Evolutionary conservation across 495 filamentous ascomycete genomes (phyloP), one percentile per base, ranked within the genome.

Genomic region (Bathelium albidoporum): DNA sequence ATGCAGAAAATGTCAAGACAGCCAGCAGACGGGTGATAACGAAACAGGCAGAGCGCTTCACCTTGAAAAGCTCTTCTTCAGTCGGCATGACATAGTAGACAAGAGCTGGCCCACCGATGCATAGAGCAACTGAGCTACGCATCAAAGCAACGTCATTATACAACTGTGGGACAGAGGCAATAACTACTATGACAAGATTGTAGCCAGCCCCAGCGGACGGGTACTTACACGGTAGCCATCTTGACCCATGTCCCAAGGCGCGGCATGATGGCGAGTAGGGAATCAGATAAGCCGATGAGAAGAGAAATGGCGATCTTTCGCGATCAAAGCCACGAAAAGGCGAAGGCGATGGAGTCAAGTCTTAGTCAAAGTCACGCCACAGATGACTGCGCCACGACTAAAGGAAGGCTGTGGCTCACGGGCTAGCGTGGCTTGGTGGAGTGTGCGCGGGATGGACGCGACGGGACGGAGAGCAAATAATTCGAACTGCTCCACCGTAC

Each of bases 61-160:
- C 83, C 71, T 80, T 81, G 78, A 95, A 89, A 10, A 97, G 80
- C 75, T 97, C 91, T 73, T 96, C 94, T 67, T 96, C 90, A 7
- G 89, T 85, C 2, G 95, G 94, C 59, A 85, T 83, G 41, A 97
- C 78, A 66, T 83, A 95, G 71, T 82, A 79, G n/a, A 91, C 84
- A 53, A 97, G 75, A 3, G 89, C 87, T 32, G 93, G 93, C 28
- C 94, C 94, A 43, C 94, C 94, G 65, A 96, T 77, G 73, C 82
- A 84, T 55, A 91, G 77, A 34, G 79, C 77, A 32, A 77, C 79
- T 55, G 86, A 87, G 49, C 92, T 97, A 61, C 41, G 55, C 1
- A 59, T 68, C n/a, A n/a, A n/a, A n/a, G n/a, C n/a, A n/a, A n/a
- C n/a, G n/a, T n/a, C n/a, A n/a, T n/a, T n/a, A n/a, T n/a, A n/a